phyloP scores from a whole-genome alignment of 768 basidiomycete genomes.

The Hypsizygus marmoreus region DNA sequence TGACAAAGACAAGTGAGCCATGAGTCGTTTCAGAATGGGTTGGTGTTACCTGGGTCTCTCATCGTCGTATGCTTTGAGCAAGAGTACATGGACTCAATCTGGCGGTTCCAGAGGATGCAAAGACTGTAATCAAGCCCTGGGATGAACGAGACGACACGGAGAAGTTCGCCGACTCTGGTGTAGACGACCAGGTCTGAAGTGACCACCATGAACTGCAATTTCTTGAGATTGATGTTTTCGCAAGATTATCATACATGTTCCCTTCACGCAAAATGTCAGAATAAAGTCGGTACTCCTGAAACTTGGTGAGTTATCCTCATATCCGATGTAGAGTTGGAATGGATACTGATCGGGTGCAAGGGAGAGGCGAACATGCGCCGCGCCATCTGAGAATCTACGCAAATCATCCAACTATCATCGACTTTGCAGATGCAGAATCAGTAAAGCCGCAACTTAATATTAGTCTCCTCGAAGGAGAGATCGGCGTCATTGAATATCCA shows the following conservation, averaged over 20 bases:
- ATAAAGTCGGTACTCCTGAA: slow-evolving; percentile 76
- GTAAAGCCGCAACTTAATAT: slow-evolving; percentile 73
- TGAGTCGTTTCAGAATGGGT: too few species aligned
- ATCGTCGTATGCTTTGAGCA: slow-evolving; percentile 27
- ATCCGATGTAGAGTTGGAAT: neutral
- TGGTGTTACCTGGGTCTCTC: slow-evolving; percentile 17
- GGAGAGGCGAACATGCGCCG: slow-evolving; percentile 77
- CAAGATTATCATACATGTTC: slow-evolving; percentile 80
- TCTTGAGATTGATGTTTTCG: slow-evolving; percentile 5
- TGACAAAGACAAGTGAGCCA: slow-evolving; percentile 70
- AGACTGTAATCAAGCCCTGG: slow-evolving; percentile 80
- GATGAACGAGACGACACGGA: slow-evolving; percentile 68
- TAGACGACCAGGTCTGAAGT: slow-evolving; percentile 76
- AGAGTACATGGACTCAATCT: slow-evolving; percentile 84
- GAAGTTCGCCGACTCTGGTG: slow-evolving; percentile 72
- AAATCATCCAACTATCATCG: slow-evolving; percentile 74
- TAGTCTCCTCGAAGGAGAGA: slow-evolving; percentile 69
- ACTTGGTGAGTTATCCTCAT: slow-evolving; percentile 50
- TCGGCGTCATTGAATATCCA: slow-evolving; percentile 73
- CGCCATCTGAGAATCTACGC: slow-evolving; percentile 75
- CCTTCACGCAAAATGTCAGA: slow-evolving; percentile 78
- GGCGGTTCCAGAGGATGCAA: slow-evolving; percentile 78
- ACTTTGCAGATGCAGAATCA: slow-evolving; percentile 72
- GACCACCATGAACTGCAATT: slow-evolving; percentile 6
- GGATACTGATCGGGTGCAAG: slow-evolving; percentile 23